Evolutionary conservation across 2,329 filamentous ascomycete genomes (phyloP).

Genomic region (Grosmannia huntii): DNA sequence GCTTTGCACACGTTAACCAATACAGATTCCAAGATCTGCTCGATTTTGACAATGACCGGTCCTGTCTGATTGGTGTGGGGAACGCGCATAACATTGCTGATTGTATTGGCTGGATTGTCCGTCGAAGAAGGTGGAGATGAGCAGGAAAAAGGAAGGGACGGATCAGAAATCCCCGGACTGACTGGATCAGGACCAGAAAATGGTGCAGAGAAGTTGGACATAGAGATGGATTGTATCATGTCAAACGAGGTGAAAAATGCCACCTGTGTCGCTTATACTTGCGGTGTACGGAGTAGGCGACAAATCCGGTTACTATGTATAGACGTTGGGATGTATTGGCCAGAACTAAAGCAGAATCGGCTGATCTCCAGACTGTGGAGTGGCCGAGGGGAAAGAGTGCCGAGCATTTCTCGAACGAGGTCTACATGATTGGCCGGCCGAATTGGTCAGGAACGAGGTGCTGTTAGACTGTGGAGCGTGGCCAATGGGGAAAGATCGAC

Average conservation of each 20-base stretch:
- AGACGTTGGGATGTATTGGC: background rate
- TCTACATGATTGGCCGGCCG: background rate
- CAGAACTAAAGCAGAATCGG: background rate
- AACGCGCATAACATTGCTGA: background rate
- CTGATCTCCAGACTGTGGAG: background rate
- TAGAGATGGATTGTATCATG: background rate
- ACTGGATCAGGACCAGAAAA: background rate
- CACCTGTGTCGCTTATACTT: background rate
- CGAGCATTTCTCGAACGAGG: background rate
- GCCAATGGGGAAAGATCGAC: background rate
- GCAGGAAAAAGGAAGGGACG: background rate
- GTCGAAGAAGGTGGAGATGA: background rate
- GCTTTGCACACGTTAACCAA: conserved; percentile 29
- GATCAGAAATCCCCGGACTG: background rate
- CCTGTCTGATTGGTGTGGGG: conserved; percentile 5
- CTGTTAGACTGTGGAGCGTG: background rate
- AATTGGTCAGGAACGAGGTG: background rate
- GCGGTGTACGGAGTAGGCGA: too few relatives aligned
- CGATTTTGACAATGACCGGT: conserved; percentile 36
- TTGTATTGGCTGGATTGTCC: background rate
- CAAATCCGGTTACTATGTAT: too few relatives aligned
- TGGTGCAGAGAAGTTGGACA: background rate
- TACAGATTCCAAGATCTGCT: conserved; percentile 39
- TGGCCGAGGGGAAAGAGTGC: background rate
- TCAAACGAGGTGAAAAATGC: background rate